Evolutionary conservation across 1,139 yeast genomes (phyloP), one percentile per base, ranked within the genome.

Genomic region (Blastobotrys malaysiensis): DNA sequence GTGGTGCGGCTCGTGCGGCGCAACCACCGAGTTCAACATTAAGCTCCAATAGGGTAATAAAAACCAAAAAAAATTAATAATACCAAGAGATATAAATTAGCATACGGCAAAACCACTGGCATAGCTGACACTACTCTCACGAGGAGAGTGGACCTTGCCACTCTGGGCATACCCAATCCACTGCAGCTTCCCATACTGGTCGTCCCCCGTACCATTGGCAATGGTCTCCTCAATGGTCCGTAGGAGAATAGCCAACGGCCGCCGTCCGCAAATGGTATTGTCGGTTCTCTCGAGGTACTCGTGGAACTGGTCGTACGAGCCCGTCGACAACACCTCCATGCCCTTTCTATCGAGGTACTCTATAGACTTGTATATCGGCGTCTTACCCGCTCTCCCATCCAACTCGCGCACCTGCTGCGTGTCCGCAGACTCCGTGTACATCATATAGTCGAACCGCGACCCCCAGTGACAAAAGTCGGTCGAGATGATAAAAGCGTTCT

Each of bases 391-490:
- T 11, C 36, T 7, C 16, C 39, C n/a, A 18, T 36, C 39, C n/a
- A 31, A 7, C 27, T 39, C 50, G 2, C 19, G 14, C 39, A 31
- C 39, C 11, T 31, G 16, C 7, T 7, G 16, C 7, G 39, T 31
- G 7, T 54, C 53, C 3, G 57, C 48, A 6, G 59, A 53, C 2
- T 61, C 54, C 5, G 82, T 74, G 64, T 86, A 87, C 43, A 78
- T 76, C 1, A 85, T 83, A 66, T 85, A 90, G 11, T 83, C 84
- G 65, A 90, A 89, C 48, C 95, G 73, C 3, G 78, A 65, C 1
- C 97, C 97, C 99, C 99, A 93, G 66, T 93, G 99, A 67, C 98
- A 91, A 65, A 93, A 95, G 71, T 93, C 99, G 1, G 95, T 82
- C 64, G 96, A 87, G 5, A 93, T 77, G 22, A 88, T 81, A 69